A percentile compares a stretch with the other conserved stretches of the same genome.
phyloP scores from a whole-genome alignment of 495 filamentous ascomycete species.

The Penicillium ochrochloron region DNA sequence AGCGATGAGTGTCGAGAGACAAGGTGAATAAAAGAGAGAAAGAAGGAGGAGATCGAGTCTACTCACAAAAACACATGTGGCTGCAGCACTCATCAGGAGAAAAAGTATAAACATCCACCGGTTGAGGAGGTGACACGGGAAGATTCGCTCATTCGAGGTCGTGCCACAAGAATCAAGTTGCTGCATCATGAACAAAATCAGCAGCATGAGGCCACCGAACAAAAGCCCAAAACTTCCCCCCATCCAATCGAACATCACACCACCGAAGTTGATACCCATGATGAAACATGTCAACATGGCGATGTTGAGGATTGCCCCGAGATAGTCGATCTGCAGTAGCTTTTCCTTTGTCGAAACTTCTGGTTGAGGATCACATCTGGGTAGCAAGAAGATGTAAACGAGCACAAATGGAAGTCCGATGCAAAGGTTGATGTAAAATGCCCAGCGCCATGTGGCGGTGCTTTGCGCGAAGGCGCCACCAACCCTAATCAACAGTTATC shows the following conservation, averaged over 20 bases:
- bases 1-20: neutral
- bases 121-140: conserved; percentile 53
- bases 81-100: conserved; percentile 29
- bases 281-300: conserved; percentile 47
- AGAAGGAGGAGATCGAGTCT: too few relatives aligned
- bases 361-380: conserved; percentile 49
- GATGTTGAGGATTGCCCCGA: conserved; percentile 39
- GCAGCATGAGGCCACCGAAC: conserved; percentile 55
- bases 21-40: too few relatives aligned
- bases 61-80: conserved; percentile 27
- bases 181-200: conserved; percentile 53
- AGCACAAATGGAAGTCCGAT: conserved; percentile 59
- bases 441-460: conserved; percentile 61
- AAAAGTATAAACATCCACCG: conserved; percentile 40
- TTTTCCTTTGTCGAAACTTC: conserved; percentile 40
- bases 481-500: conserved; percentile 32
- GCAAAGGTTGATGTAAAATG: conserved; percentile 74
- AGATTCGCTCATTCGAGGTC: conserved; percentile 49
- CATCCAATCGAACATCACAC: conserved; percentile 57
- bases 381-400: conserved; percentile 60
- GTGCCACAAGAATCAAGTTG: conserved; percentile 58
- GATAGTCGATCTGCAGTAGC: conserved; percentile 42
- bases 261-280: conserved; percentile 62
- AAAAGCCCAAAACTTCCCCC: conserved; percentile 58
- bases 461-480: conserved; percentile 62